Base-by-base conservation (phyloP, 2,329 filamentous ascomycete species). In the Calonectria pseudoreteaudii region DNA sequence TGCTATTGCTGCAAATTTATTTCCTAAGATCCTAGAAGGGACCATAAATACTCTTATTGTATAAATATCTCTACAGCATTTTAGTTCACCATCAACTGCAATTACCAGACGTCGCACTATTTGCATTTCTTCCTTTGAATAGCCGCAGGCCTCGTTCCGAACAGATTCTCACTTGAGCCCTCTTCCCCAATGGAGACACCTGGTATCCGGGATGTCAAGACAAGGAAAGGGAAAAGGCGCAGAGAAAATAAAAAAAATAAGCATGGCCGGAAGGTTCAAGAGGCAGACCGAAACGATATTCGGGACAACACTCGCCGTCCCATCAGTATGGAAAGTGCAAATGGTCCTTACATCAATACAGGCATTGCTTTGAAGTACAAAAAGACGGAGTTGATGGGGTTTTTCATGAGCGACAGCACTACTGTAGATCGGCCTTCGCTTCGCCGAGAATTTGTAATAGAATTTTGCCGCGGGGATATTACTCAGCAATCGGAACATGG, bases 331-430 rank as follows among this genome's bases (percentile, higher is more conserved):
- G 53, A 58, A 38, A 8, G 16, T 6, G n/a, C 2, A 23, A 38
- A 38, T 2, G 9, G 6, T 38, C 53, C 53, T 23, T 36, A 58
- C 20, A 58, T 58, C 30, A 7, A 38, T 9, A 58, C 11, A 26
- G 28, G 11, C 10, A 16, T 23, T 14, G 10, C 20, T 4, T 1
- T 0, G 13, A 20, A 5, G 6, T 0, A 23, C 4, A 7, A n/a
- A 4, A 6, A 58, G 9, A 58, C 18, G 14, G 31, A 23, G 5
- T 5, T 58, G 31, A 16, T 58, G 16, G 53, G 38, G 6, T 26
- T 23, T 36, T 58, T 58, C 10, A 58, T 58, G 53, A 58, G 31
- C 6, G 53, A 58, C 3, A 38, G 31, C 38, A 5, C 11, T 2
- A 16, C 10, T 3, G 20, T 13, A 16, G 53, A 58, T 36, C n/a